Evolutionary conservation across 129 eudicot species (phyloP).

Genomic region (Mikania micrantha): DNA sequence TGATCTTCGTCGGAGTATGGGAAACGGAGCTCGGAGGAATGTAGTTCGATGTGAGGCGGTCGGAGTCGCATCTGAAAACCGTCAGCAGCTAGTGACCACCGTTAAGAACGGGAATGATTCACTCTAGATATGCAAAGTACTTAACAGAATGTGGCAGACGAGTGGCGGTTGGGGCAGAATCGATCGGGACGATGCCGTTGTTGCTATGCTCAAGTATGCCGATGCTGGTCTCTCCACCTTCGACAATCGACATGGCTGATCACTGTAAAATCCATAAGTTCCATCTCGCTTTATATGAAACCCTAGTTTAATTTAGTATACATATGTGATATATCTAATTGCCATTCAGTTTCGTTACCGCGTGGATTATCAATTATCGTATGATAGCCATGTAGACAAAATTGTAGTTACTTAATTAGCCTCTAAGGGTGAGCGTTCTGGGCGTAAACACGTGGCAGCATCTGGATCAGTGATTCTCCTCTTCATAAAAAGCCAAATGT

Average conservation of each 20-base stretch:
- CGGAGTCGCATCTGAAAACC: constrained; percentile 37
- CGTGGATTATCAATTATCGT: no score
- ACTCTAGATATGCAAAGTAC: constrained; percentile 78
- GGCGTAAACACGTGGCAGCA: constrained; percentile 28
- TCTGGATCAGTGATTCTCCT: constrained; percentile 15
- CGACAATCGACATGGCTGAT: constrained; percentile 98
- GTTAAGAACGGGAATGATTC: constrained; percentile 81
- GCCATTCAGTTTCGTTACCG: background rate
- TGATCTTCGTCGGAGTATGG: constrained; percentile 2
- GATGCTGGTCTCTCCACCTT: constrained; percentile 88
- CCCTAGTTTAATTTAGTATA: background rate
- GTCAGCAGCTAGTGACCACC: constrained; percentile 31
- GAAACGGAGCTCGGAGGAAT: constrained; percentile 14
- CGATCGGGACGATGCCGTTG: constrained; percentile 82
- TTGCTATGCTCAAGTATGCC: constrained; percentile 82
- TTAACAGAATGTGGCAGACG: constrained; percentile 99
- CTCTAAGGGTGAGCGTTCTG: background rate
- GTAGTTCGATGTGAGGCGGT: constrained; percentile 38
- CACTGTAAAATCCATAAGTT: constrained; percentile 38
- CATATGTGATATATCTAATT: background rate
- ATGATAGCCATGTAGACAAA: no score
- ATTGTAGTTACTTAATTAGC: background rate
- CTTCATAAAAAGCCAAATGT: constrained; percentile 2
- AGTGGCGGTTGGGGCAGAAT: constrained; percentile 99
- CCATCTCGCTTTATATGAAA: background rate